phyloP scores from a whole-genome alignment of 495 filamentous ascomycete species.

The Podospora appendiculata region DNA sequence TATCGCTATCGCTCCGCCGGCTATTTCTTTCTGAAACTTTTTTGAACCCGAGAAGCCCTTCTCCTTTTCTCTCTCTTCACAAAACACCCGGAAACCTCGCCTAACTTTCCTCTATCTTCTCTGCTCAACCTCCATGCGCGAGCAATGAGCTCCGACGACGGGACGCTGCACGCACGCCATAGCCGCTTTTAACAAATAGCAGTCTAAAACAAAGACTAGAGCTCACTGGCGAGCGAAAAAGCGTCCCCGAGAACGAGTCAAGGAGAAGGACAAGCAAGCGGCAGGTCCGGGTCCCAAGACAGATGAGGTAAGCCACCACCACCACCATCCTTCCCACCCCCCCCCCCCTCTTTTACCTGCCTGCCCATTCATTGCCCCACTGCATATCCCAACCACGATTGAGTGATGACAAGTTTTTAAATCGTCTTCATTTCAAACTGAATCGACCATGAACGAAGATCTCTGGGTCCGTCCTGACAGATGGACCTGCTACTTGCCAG shows the following conservation, averaged over 20 bases:
- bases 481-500: conserved; percentile 95
- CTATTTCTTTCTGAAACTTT: conserved; percentile 3
- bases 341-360: neutral
- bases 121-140: too few relatives aligned
- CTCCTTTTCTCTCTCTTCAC: conserved; percentile 3
- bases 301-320: conserved; percentile 15
- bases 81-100: neutral
- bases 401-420: conserved; percentile 76
- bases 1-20: conserved; percentile 6
- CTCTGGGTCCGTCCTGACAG: conserved; percentile 59
- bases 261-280: neutral
- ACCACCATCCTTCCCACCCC: too few relatives aligned
- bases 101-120: too few relatives aligned
- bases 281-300: neutral
- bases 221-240: too few relatives aligned
- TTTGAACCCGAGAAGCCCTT: neutral
- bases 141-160: too few relatives aligned
- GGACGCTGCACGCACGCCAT: too few relatives aligned
- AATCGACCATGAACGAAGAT: conserved; percentile 89
- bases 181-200: too few relatives aligned
- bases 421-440: conserved; percentile 84
- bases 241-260: neutral
- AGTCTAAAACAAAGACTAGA: too few relatives aligned
- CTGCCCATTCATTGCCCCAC: conserved; percentile 3
- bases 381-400: conserved; percentile 15